Evolutionary conservation across 805 yeast species (phyloP), one percentile per base, ranked within the genome.

Genomic region (Ogataea salicorniae): DNA sequence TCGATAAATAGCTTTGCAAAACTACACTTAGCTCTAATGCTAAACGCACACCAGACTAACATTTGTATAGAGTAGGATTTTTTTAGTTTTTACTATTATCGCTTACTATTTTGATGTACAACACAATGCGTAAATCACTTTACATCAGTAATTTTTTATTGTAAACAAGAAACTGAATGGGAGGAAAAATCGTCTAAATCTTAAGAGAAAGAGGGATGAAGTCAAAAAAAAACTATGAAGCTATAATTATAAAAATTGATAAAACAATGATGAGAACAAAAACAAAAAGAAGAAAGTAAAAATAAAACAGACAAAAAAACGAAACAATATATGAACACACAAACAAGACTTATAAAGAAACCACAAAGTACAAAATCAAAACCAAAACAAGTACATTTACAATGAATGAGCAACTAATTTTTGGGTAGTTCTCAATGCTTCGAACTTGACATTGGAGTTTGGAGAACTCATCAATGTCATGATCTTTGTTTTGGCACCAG

Each of bases 371-470:
- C 6, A 23, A 26, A 39, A n/a, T 23, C 17, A 34, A 15, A 15
- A 34, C n/a, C 36, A 15, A 37, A 9, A 6, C 16, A 17, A 23
- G 23, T 2, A n/a, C 17, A 2, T 34, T 47, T 49, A 61, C 36
- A 84, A 78, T n/a, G 84, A 76, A 61, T 88, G 89, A 4, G 96
- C 89, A 46, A 94, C 95, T 59, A 94, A 80, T 48, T 84, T 79
- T 72, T 94, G 99, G n/a, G 97, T 88, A 4, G 97, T 90, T 66
- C 87, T 88, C 62, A 94, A 77, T 2, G 98, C 98, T 72, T 92
- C 97, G 64, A 85, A 94, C 64, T 92, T 87, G 55, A 94, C 91
- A 62, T 88, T 94, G 20, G 91, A 77, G 64, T 90, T 91, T 38
- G 83, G 79, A 48, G 83, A 80, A 60, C 79, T 81, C 81, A 94